Evolutionary conservation across 1,139 yeast species (phyloP).

Genomic region (Scheffersomyces stambukii): DNA sequence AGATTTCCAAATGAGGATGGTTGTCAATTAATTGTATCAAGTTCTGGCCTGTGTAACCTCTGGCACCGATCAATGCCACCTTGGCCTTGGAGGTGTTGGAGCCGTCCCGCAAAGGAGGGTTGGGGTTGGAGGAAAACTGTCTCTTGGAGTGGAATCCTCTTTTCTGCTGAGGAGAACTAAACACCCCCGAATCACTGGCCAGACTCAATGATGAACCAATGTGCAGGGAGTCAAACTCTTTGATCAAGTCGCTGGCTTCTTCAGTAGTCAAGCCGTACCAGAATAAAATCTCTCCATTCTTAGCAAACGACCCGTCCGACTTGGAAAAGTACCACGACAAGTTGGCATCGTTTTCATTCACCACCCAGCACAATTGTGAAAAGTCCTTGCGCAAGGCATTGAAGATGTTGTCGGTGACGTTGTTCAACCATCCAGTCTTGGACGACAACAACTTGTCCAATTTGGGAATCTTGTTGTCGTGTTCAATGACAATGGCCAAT

Average conservation of each 20-base stretch:
- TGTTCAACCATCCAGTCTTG: conserved; percentile 94
- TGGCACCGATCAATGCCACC: conserved; percentile 95
- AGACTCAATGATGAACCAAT: conserved; percentile 36
- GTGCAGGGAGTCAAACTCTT: conserved; percentile 49
- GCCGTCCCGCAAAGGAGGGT: conserved; percentile 66
- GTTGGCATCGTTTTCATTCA: conserved; percentile 85
- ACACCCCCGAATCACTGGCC: conserved; percentile 38
- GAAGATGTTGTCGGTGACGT: conserved; percentile 93
- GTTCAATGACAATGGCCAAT: conserved; percentile 69
- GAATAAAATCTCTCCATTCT: conserved; percentile 84
- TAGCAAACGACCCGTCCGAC: conserved; percentile 91
- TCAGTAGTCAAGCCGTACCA: conserved; percentile 87
- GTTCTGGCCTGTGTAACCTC: conserved; percentile 97
- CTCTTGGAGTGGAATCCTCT: conserved; percentile 32
- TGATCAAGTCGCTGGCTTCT: conserved; percentile 62
- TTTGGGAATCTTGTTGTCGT: conserved; percentile 50
- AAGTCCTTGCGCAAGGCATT: conserved; percentile 75
- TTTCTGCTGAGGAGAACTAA: conserved; percentile 34
- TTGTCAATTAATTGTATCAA: conserved; percentile 78
- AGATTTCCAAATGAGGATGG: conserved; percentile 82
- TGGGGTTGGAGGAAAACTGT: conserved; percentile 52
- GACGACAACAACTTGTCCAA: conserved; percentile 86
- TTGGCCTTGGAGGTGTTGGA: conserved; percentile 56
- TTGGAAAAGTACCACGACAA: conserved; percentile 88
- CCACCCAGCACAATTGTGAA: conserved; percentile 76